Evolutionary conservation across 2,329 filamentous ascomycete genomes (phyloP).

Genomic region (Nemania diffusa): DNA sequence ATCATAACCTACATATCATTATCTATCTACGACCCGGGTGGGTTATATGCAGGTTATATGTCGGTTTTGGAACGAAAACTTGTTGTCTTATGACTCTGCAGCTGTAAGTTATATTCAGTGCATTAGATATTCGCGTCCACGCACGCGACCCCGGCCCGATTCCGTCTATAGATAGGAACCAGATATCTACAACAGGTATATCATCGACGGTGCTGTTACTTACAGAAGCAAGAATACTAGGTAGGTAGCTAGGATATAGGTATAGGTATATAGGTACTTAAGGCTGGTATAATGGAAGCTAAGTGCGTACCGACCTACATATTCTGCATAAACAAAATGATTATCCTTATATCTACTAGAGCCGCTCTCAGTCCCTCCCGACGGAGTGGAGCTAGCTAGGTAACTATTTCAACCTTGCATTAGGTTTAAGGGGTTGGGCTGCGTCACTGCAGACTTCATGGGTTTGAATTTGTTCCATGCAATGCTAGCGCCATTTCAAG

Average conservation of each 20-base stretch:
- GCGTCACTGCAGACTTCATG: background rate
- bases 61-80: constrained; percentile 10
- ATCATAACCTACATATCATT: background rate
- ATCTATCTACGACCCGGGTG: background rate
- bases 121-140: constrained; percentile 11
- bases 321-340: background rate
- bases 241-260: background rate
- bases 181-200: background rate
- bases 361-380: background rate
- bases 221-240: background rate
- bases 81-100: constrained; percentile 25
- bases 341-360: background rate
- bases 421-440: constrained; percentile 7
- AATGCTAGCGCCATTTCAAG: background rate
- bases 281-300: too few species aligned
- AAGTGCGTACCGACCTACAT: background rate
- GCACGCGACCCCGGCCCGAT: constrained; percentile 13
- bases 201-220: background rate
- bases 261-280: too few species aligned
- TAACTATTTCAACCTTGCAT: constrained; percentile 1
- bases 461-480: background rate
- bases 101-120: constrained; percentile 6
- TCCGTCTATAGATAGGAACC: background rate
- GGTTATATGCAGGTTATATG: constrained; percentile 8
- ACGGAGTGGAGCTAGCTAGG: background rate